These are phyloP conservation scores for Dothistroma pini DNA, from an alignment of 2,329 filamentous ascomycete species.

Conservation along the genomic window DNA sequence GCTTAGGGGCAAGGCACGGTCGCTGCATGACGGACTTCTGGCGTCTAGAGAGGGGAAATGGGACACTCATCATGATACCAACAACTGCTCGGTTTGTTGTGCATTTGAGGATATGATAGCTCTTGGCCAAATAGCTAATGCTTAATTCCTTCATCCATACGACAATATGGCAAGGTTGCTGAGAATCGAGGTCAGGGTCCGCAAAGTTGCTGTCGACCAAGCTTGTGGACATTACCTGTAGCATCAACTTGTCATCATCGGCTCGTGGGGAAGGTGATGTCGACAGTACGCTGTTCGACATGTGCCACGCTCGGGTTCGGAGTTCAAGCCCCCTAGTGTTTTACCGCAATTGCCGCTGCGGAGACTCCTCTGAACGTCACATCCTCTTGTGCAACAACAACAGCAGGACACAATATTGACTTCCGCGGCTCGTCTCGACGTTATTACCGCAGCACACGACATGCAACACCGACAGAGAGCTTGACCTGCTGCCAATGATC, in stretches of 20 bases:
- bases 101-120: neutral
- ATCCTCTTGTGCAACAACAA: neutral
- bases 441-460: neutral
- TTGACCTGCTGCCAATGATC: neutral
- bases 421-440: neutral
- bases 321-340: neutral
- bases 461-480: no score
- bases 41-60: neutral
- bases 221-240: no score
- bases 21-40: neutral
- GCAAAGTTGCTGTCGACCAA: no score
- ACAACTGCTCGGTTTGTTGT: neutral
- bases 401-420: neutral
- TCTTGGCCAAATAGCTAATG: neutral
- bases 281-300: neutral
- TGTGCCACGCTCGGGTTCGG: neutral
- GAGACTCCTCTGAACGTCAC: neutral
- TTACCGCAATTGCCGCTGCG: neutral
- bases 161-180: neutral
- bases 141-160: neutral
- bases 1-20: conserved; percentile 18
- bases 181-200: no score
- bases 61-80: conserved; percentile 5
- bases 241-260: no score
- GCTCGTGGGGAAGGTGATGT: neutral